Evolutionary conservation across 225 moss, liverwort and hornwort genomes (phyloP), one percentile per base, ranked within the genome.

Genomic region (Physcomitrellopsis africana): DNA sequence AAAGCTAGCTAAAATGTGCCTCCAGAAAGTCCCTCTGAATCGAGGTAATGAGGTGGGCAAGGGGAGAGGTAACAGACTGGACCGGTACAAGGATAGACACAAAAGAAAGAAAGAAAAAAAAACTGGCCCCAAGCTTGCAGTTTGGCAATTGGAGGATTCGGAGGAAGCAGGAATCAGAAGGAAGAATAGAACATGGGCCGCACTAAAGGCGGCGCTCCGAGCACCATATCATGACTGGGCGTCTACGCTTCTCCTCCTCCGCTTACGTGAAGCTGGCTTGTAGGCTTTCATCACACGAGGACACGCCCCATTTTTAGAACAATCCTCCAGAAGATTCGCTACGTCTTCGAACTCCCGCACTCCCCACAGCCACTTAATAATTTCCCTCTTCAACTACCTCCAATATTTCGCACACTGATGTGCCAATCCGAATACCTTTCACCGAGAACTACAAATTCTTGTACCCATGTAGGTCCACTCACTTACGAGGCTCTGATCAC

Each of bases 151-250:
- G 64, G 59, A 65, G 67, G 41, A 1, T 37, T 37, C 43, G n/a
- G 51, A 56, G 37, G 17, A 67, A 44, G 3, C 29, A 22, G 72
- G 11, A 19, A 23, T 3, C 49, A 10, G 48, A 26, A 69, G 49
- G 26, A 52, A 54, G 77, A 70, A 41, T 58, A 53, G 65, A 72
- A 54, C 75, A 72, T 22, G 67, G 69, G 72, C 20, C 45, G 80
- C 86, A 72, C 48, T 29, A 54, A 73, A 76, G 23, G 71, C 76
- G 83, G 86, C 81, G 80, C 83, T 83, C 86, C 83, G 65, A 81
- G 85, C 44, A 54, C 53, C 70, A 37, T 48, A 27, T 48, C 71
- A 48, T 71, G 56, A 16, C 41, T 65, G 37, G 47, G 55, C 19
- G 16, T 8, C n/a, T 56, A 1, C 17, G 55, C n/a, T 18, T 15